Evolutionary conservation across 2,329 filamentous ascomycete species (phyloP).

Genomic region (Fusarium sp.): DNA sequence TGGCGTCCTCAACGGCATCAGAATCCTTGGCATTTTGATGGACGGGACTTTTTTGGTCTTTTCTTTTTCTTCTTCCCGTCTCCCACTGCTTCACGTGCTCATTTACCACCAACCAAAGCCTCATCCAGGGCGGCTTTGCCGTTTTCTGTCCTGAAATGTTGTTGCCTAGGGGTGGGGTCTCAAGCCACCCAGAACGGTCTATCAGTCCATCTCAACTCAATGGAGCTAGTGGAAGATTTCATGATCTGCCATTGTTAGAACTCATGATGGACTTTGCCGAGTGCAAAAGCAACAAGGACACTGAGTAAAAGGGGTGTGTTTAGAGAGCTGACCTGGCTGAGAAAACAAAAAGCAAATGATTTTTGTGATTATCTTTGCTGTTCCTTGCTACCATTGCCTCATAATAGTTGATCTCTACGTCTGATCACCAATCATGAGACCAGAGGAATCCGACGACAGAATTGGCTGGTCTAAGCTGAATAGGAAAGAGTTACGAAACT

Average conservation of each 20-base stretch:
- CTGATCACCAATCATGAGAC: conserved; percentile 14
- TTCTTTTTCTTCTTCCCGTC: conserved; percentile 7
- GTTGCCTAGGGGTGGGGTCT: conserved; percentile 41
- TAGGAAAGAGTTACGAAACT: neutral
- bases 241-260: conserved; percentile 39
- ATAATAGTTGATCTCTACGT: conserved; percentile 1
- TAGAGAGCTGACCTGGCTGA: conserved; percentile 8
- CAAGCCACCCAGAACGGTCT: conserved; percentile 30
- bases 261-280: conserved; percentile 34
- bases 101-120: neutral
- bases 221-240: conserved; percentile 36
- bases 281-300: neutral
- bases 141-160: conserved; percentile 32
- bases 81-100: neutral
- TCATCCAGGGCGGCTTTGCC: conserved; percentile 11
- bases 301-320: conserved; percentile 2
- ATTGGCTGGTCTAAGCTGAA: neutral
- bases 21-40: neutral
- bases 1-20: conserved; percentile 15
- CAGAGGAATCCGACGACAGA: neutral
- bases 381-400: neutral
- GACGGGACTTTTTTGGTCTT: neutral
- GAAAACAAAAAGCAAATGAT: conserved; percentile 2
- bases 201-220: conserved; percentile 26
- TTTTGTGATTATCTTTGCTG: neutral